Conservation (phyloP, 2,329 filamentous ascomycete species). For the Westerdykella ornata region DNA sequence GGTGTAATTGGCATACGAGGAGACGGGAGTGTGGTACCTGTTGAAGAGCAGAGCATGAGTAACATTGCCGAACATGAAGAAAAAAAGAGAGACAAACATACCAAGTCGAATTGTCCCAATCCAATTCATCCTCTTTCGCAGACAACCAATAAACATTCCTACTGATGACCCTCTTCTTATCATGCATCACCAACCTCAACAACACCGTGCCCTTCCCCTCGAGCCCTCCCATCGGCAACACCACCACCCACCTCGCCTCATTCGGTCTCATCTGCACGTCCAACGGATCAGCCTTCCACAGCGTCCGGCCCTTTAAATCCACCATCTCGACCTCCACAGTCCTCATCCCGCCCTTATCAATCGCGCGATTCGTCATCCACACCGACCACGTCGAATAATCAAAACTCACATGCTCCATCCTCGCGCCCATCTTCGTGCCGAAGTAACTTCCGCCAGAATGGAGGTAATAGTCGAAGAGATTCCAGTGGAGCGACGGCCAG, state of each 20-base stretch:
- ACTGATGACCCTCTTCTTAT: slow-evolving; percentile 37
- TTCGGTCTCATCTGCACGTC: slow-evolving; percentile 41
- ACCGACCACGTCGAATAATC: slow-evolving; percentile 45
- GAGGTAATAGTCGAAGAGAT: slow-evolving; percentile 58
- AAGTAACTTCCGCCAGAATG: slow-evolving; percentile 54
- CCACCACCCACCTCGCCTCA: slow-evolving; percentile 16
- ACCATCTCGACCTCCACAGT: slow-evolving; percentile 48
- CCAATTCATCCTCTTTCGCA: slow-evolving; percentile 42
- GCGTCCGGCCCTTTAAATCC: slow-evolving; percentile 40
- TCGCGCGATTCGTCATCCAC: slow-evolving; percentile 51
- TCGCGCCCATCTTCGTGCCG: slow-evolving; percentile 49
- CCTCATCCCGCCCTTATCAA: slow-evolving; percentile 38
- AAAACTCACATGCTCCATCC: slow-evolving; percentile 51
- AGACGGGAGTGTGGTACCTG: slow-evolving; percentile 47
- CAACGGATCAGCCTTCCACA: slow-evolving; percentile 6
- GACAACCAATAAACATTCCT: slow-evolving; percentile 58
- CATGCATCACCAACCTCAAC: not conserved
- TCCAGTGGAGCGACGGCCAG: slow-evolving; percentile 61
- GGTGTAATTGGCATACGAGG: slow-evolving; percentile 45
- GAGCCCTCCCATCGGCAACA: slow-evolving; percentile 24
- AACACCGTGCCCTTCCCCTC: slow-evolving; percentile 44
- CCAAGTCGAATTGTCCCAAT: slow-evolving; percentile 55
- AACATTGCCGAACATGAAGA: no score
- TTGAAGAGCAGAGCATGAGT: no score
- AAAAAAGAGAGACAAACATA: slow-evolving; percentile 24